Evolutionary conservation across 306 rosid genomes (phyloP).

Genomic region (Lathyrus tuberosus): DNA sequence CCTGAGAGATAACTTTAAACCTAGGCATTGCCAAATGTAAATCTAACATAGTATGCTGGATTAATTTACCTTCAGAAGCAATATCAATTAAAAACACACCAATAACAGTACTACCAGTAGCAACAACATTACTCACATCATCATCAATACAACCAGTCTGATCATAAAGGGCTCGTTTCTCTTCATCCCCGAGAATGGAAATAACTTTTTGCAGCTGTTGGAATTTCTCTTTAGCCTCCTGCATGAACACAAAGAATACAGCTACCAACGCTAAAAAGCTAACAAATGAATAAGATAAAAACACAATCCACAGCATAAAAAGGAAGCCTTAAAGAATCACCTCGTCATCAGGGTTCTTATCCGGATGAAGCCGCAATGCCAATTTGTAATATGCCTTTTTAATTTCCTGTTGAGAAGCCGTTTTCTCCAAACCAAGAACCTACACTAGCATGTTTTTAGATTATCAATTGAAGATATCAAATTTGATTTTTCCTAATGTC

Average conservation of each 20-base stretch:
- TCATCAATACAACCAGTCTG: conserved; percentile 89
- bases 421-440: conserved; percentile 84
- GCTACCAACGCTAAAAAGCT: neutral
- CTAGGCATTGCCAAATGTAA: conserved; percentile 10
- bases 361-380: conserved; percentile 94
- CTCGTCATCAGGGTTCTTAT: conserved; percentile 87
- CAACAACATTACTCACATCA: conserved; percentile 59
- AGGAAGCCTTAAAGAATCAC: conserved; percentile 11
- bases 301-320: neutral
- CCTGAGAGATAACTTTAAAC: neutral
- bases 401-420: conserved; percentile 85
- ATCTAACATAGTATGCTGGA: neutral
- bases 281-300: neutral
- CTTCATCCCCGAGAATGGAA: conserved; percentile 90
- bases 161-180: conserved; percentile 83
- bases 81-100: neutral
- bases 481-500: neutral
- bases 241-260: conserved; percentile 20
- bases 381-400: conserved; percentile 89
- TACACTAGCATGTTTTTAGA: conserved; percentile 12
- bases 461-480: neutral
- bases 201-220: conserved; percentile 91
- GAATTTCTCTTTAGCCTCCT: conserved; percentile 92
- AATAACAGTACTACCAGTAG: too few species aligned
- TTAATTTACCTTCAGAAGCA: conserved; percentile 6